Evolutionary conservation across 192 early-diverging fungal genomes (phyloP), one percentile per base, ranked within the genome.

Genomic region (Dispira simplex): DNA sequence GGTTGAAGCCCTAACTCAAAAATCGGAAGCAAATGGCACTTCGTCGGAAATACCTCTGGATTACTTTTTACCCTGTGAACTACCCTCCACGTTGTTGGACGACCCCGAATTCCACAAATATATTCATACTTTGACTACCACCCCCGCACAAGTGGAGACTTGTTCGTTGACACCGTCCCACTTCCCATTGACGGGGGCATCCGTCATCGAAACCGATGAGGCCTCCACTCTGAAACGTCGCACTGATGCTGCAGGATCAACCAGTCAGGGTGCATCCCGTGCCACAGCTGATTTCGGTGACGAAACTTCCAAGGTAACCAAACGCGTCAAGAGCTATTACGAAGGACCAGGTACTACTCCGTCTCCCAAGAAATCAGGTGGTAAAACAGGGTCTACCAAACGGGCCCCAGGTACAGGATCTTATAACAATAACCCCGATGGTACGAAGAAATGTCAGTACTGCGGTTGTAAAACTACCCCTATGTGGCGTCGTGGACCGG

Each of bases 401-500:
- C 12, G 51, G 28, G 28, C 21, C 25, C 13, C 62, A 20, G 12
- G 62, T 16, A 26, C 56, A 8, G 56, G 56, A 8, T 25, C 56
- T 45, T 45, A 45, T 45, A 62, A 62, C n/a, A 62, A 62, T 44
- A 62, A 62, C 44, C 59, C 59, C 5, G 68, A 63, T 54, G 66
- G 51, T 8, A 71, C 69, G 20, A 85, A 85, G 54, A 69, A 71
- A 28, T 88, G 86, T 68, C 68, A 73, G 4, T 84, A 86, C 66
- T 89, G 87, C 64, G 70, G 74, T 13, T 80, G 79, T 46, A 81
- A 72, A 44, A 77, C 76, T 12, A 89, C 87, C 8, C 87, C 87
- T 11, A 89, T 89, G 74, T 89, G 87, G 87, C 77, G 87, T 25
- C 78, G 87, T 39, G 87, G 87, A 3, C 87, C 87, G 0, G 68